A percentile compares a stretch with the other conserved stretches of the same genome.
Evolutionary conservation across 2,329 filamentous ascomycete genomes (phyloP).

Genomic region (Geosmithia morbida): DNA sequence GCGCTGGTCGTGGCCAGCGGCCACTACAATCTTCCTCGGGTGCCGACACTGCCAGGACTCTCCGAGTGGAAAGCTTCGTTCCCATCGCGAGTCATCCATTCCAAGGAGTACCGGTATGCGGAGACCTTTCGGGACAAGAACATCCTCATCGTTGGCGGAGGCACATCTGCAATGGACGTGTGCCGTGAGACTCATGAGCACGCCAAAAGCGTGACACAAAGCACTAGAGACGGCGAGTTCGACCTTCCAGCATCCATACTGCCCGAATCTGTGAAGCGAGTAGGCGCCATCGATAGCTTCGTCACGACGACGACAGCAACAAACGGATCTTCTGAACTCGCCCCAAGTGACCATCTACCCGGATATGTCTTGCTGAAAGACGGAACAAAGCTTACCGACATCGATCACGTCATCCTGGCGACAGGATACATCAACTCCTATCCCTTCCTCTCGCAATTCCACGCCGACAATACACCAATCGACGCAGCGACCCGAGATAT

Average conservation of each 20-base stretch:
- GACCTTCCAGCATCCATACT: conserved; percentile 40
- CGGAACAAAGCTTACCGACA: conserved; percentile 33
- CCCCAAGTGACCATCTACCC: conserved; percentile 24
- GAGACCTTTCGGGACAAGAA: conserved; percentile 38
- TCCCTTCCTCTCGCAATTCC: conserved; percentile 43
- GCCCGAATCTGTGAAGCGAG: conserved; percentile 33
- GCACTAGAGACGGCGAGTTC: conserved; percentile 41
- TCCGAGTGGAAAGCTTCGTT: conserved; percentile 38
- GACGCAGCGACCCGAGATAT: conserved; percentile 33
- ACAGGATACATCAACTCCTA: conserved; percentile 57
- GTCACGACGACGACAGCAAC: conserved; percentile 7
- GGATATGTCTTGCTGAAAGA: conserved; percentile 36
- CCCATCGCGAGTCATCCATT: conserved; percentile 43
- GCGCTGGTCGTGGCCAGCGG: conserved; percentile 52
- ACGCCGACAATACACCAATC: conserved; percentile 18
- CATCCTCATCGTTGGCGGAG: conserved; percentile 38
- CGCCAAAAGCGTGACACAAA: conserved; percentile 27
- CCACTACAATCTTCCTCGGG: conserved; percentile 48
- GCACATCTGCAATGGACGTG: conserved; percentile 27
- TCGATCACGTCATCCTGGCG: conserved; percentile 48
- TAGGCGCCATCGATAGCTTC: conserved; percentile 36
- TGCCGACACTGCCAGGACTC: conserved; percentile 47
- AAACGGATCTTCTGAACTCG: conserved; percentile 1
- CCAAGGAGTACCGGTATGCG: conserved; percentile 57
- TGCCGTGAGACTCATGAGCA: conserved; percentile 20